Conservation (phyloP, 495 filamentous ascomycete species). For the Hyaloscypha bicolor region DNA sequence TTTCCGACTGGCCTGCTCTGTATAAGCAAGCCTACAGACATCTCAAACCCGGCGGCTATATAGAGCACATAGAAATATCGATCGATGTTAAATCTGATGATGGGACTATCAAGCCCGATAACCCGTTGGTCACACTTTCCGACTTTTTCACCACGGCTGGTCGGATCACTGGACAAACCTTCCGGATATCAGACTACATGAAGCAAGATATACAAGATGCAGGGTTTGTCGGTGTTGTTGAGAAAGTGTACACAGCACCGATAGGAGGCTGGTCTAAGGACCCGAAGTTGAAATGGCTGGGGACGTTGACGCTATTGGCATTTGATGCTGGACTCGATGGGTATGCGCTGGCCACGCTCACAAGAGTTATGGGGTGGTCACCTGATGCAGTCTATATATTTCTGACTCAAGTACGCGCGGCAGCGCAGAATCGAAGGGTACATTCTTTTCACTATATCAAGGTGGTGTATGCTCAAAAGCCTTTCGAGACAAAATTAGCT, state of each 20-base stretch:
- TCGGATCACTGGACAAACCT: conserved; percentile 40
- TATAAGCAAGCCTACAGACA: conserved; percentile 38
- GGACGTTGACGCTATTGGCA: conserved; percentile 17
- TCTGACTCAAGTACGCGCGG: too few species aligned
- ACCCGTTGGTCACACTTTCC: conserved; percentile 37
- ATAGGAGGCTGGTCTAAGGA: conserved; percentile 59
- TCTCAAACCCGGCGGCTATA: conserved; percentile 59
- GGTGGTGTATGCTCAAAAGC: too few species aligned
- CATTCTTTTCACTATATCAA: too few species aligned
- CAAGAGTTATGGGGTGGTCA: too few species aligned
- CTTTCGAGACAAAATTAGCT: too few species aligned
- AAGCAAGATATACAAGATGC: conserved; percentile 44
- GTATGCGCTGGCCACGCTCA: too few species aligned
- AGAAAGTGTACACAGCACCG: conserved; percentile 46
- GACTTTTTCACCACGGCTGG: conserved; percentile 43
- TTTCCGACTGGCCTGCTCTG: conserved; percentile 61
- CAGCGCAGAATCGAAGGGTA: too few species aligned
- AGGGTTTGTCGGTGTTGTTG: conserved; percentile 56
- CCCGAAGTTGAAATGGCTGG: conserved; percentile 50
- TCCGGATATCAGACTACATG: conserved; percentile 51
- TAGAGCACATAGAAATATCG: conserved; percentile 62
- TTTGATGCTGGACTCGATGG: too few species aligned
- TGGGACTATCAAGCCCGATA: conserved; percentile 21
- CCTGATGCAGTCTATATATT: too few species aligned
- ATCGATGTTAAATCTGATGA: conserved; percentile 12